phyloP scores from a whole-genome alignment of 345 rosid species.

The Pugionium dolabratum region DNA sequence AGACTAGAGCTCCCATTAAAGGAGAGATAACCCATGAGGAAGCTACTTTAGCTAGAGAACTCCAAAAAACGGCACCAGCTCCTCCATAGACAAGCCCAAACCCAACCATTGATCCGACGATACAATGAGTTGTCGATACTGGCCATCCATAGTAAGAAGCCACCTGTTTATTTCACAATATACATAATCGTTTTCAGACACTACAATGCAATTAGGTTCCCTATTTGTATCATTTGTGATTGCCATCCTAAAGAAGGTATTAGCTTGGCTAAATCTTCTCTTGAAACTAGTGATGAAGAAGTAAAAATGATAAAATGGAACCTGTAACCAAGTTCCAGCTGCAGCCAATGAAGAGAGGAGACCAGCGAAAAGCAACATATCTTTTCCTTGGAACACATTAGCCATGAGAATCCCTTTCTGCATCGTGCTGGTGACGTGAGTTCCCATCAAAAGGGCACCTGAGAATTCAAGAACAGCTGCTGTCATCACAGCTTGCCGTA shows the following conservation, averaged over 20 bases:
- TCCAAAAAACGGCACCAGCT: conserved; percentile 93
- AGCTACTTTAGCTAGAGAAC: conserved; percentile 80
- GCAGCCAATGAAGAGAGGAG: conserved; percentile 86
- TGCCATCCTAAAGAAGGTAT: not conserved
- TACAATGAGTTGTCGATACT: conserved; percentile 96
- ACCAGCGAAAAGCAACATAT: conserved; percentile 79
- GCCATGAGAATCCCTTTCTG: conserved; percentile 95
- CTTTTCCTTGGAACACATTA: conserved; percentile 85
- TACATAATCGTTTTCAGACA: not conserved
- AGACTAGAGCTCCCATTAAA: conserved; percentile 72
- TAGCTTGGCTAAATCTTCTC: not conserved
- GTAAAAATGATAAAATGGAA: conserved; percentile 2
- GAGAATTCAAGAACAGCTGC: conserved; percentile 96
- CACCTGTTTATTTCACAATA: conserved; percentile 46
- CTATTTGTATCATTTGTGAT: not conserved
- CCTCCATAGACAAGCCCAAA: conserved; percentile 95
- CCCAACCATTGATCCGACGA: conserved; percentile 97
- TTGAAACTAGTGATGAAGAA: too few species aligned
- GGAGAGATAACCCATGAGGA: conserved; percentile 98
- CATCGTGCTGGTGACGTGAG: conserved; percentile 96
- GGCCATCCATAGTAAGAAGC: conserved; percentile 96
- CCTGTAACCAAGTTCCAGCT: conserved; percentile 99
- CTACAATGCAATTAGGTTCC: not conserved
- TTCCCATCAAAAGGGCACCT: conserved; percentile 93
- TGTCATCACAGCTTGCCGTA: conserved; percentile 82